A percentile compares a stretch with the other conserved stretches of the same genome.
Conservation (phyloP, 345 rosid genomes). For the Arabidopsis arenosa region DNA sequence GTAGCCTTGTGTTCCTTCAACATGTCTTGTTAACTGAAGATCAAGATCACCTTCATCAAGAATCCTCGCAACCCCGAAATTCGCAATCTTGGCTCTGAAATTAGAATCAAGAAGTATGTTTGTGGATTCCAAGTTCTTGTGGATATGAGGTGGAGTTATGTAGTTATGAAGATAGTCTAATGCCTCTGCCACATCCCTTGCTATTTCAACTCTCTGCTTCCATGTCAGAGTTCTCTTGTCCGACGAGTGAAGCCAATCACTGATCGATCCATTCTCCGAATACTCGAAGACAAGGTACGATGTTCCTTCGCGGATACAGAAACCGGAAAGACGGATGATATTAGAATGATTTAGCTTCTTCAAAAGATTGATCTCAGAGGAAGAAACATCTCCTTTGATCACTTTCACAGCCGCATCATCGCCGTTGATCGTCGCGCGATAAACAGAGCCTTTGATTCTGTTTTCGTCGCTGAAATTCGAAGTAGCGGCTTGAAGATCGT, state of each 20-base stretch:
- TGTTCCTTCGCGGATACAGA: slow-evolving; percentile 73
- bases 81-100: slow-evolving; percentile 75
- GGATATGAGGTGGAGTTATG: slow-evolving; percentile 75
- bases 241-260: slow-evolving; percentile 64
- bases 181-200: slow-evolving; percentile 72
- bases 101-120: slow-evolving; percentile 77
- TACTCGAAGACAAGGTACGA: slow-evolving; percentile 85
- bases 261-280: slow-evolving; percentile 69
- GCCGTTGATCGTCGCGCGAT: slow-evolving; percentile 66
- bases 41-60: slow-evolving; percentile 53
- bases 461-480: slow-evolving; percentile 60
- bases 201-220: slow-evolving; percentile 87
- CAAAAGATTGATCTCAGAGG: slow-evolving; percentile 70
- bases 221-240: slow-evolving; percentile 56
- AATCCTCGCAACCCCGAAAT: slow-evolving; percentile 79
- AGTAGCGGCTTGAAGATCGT: slow-evolving; percentile 67
- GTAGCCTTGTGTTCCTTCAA: slow-evolving; percentile 84
- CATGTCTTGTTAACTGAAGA: slow-evolving; percentile 76
- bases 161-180: slow-evolving; percentile 83
- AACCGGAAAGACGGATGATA: slow-evolving; percentile 85
- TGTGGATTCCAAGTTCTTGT: slow-evolving; percentile 82
- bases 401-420: slow-evolving; percentile 83
- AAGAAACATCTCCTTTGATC: slow-evolving; percentile 77
- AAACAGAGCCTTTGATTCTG: slow-evolving; percentile 71
- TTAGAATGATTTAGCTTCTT: slow-evolving; percentile 81